These are phyloP conservation scores for Aethionema arabicum DNA, from an alignment of 345 rosid genomes.

Conservation along the genomic window DNA sequence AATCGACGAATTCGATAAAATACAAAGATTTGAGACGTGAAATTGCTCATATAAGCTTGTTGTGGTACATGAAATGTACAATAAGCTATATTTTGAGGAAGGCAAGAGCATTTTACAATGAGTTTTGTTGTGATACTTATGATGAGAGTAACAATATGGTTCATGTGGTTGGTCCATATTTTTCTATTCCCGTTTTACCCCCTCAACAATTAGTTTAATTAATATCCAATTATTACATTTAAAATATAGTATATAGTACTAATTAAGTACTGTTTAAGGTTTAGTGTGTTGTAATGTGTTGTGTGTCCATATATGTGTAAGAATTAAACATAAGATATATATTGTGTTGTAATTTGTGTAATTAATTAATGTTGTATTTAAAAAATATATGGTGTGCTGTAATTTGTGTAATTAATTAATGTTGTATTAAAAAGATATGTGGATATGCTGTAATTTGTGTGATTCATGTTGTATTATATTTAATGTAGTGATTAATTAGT, in stretches of 20 bases:
- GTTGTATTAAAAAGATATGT: too few species aligned
- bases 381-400: too few species aligned
- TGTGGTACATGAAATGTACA: conserved; percentile 40
- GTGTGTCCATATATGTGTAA: conserved; percentile 23
- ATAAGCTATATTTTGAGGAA: conserved; percentile 43
- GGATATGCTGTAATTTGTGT: not conserved
- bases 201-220: conserved; percentile 10
- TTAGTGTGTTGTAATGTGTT: conserved; percentile 22
- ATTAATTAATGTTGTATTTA: too few species aligned
- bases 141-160: conserved; percentile 12
- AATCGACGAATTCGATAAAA: not conserved
- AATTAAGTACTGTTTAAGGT: not conserved
- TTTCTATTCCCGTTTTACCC: conserved; percentile 47
- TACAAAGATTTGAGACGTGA: conserved; percentile 27
- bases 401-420: too few species aligned
- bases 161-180: conserved; percentile 41
- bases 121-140: conserved; percentile 39
- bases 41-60: conserved; percentile 32
- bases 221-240: not conserved
- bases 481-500: not conserved
- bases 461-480: not conserved
- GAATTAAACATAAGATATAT: not conserved
- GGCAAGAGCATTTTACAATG: conserved; percentile 51
- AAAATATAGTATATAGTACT: too few species aligned
- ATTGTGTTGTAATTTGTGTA: too few species aligned